Conservation (phyloP, 163 green algal genomes). For the Scenedesmus sp. region DNA sequence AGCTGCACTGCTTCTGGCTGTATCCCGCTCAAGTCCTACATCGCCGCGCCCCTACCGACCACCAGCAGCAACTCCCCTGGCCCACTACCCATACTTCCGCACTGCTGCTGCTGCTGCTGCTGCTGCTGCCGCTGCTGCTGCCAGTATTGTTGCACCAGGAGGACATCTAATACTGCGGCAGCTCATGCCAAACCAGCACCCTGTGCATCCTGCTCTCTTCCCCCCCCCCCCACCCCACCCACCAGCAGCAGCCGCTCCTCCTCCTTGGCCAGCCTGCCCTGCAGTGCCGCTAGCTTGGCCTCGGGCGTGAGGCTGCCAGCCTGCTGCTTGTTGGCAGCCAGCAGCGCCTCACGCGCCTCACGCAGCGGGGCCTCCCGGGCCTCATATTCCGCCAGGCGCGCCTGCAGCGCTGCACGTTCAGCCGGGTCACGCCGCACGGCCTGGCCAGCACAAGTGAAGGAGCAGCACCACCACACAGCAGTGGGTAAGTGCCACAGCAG, state of each 20-base stretch:
- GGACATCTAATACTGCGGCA: neutral
- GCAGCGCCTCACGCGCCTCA: neutral
- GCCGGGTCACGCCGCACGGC: neutral
- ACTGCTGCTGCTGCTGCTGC: neutral
- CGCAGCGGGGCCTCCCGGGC: neutral
- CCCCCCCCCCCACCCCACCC: neutral
- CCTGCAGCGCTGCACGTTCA: neutral
- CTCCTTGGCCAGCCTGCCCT: neutral
- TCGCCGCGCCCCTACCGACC: too few relatives aligned
- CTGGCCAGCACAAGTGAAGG: neutral
- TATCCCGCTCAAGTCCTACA: neutral
- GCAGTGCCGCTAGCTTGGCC: neutral
- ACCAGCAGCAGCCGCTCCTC: neutral
- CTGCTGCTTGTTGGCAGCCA: conserved; percentile 25
- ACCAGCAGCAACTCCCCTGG: too few relatives aligned
- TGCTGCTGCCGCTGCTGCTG: neutral
- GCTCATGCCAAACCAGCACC: too few relatives aligned
- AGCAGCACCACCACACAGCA: neutral
- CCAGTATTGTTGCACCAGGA: neutral
- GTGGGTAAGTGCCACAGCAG: too few relatives aligned
- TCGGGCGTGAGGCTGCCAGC: conserved; percentile 5
- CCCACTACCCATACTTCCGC: neutral
- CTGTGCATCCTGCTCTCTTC: too few relatives aligned
- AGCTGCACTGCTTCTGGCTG: neutral
- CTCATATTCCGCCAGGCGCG: neutral